Base-by-base conservation (phyloP, 225 moss, liverwort and hornwort genomes). In the Takakia lepidozioides region DNA sequence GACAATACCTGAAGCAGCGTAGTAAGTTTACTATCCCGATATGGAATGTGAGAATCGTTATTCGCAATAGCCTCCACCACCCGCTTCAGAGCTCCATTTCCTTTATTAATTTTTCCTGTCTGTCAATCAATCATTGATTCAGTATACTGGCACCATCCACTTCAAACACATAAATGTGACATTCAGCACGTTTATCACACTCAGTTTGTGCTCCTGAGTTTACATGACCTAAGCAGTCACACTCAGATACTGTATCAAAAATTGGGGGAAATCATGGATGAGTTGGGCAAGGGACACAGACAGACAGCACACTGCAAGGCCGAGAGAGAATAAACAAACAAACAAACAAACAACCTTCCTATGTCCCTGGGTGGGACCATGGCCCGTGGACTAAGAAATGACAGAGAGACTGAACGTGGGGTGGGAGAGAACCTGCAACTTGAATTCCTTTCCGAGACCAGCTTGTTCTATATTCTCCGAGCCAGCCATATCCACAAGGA, bases 41-140 rank as follows among this genome's bases (percentile, higher is more conserved):
- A 93, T n/a, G 93, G 93, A 34, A 93, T 93, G 63, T 93, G 72
- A 11, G 78, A 74, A 61, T 88, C 84, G 16, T 71, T 75, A 45
- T 85, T 88, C 1, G 93, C 93, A 14, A 93, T 93, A 18, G 93
- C 93, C 63, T 93, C 93, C 40, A 93, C 88, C 21, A 93, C 93
- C 59, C 93, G 62, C 69, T 83, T 93, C 50, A 93, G 52, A 0
- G 93, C 93, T 60, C 78, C 88, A 29, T 93, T 93, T 0, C 93
- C 93, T 74, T 93, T 88, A 36, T 93, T 93, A 6, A 93, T 93
- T 51, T 88, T 93, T 14, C 93, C 93, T 6, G 93, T 93, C 88
- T 92, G 83, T 30, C 20, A 46, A 22, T 38, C 38, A 27, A 55
- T 2, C 27, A 26, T 28, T 2, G 18, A 3, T 1, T 1, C 17